Evolutionary conservation across 2,329 filamentous ascomycete genomes (phyloP), one percentile per base, ranked within the genome.

Genomic region (Arthrinium phaeospermum): DNA sequence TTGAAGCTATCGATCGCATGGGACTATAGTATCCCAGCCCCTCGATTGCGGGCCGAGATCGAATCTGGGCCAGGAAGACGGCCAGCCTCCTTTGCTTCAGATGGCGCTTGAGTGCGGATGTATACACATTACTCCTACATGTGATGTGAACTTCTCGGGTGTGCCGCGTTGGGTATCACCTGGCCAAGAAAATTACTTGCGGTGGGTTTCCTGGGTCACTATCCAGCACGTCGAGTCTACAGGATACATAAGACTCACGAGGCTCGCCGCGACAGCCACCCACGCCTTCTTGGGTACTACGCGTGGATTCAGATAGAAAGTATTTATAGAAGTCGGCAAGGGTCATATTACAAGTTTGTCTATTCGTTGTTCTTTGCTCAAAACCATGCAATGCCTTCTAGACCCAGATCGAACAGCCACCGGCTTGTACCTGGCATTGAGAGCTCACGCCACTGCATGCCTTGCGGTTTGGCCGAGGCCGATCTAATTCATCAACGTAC

Each of bases 401-500:
- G 37, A 70, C 68, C 41, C 68, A 41, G 68, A 51, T 53, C 46
- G 47, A 53, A 24, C 47, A 41, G 57, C 68, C 68, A 19, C 45
- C 68, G 37, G 49, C 37, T 49, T 37, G 19, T 37, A 64, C 34
- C 67, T 49, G 67, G 67, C 67, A 69, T 49, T 47, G 37, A 47
- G 30, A 69, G 67, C 44, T 49, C 37, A 69, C 30, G 67, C 67
- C 45, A 34, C 37, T 34, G 46, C 64, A 69, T 46, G 49, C 46
- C 68, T 44, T 49, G 34, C 53, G 49, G 53, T 27, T 51, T 37
- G 69, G 64, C 27, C 72, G 53, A 70, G 47, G 51, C 71, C 67
- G 70, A 51, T 57, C 71, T 68, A 64, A 27, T 49, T 73, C 72
- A 72, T 71, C 72, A 73, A 73, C 70, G 70, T 72, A 73, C 72